These are phyloP conservation scores for Vigna hirtella DNA, from an alignment of 306 rosid genomes.

Conservation along the genomic window DNA sequence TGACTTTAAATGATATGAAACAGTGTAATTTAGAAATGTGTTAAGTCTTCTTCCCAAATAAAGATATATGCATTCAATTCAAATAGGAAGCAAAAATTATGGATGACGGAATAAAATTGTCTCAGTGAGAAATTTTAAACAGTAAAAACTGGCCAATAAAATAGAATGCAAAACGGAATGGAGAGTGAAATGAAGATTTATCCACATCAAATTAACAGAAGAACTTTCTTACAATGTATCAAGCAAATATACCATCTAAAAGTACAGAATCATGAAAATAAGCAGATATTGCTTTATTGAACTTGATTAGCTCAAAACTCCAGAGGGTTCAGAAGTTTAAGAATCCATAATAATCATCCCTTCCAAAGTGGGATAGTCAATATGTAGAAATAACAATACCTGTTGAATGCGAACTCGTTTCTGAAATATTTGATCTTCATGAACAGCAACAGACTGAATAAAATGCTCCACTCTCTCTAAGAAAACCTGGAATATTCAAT, in stretches of 20 bases:
- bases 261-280: conserved; percentile 30
- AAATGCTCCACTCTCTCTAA: conserved; percentile 90
- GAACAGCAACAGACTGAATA: conserved; percentile 75
- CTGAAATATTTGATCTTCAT: conserved; percentile 92
- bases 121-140: conserved; percentile 7
- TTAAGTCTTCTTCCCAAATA: conserved; percentile 16
- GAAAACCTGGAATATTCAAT: conserved; percentile 62
- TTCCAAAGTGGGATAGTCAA: conserved; percentile 10
- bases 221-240: conserved; percentile 18
- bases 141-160: background rate
- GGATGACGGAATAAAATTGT: background rate
- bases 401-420: conserved; percentile 91
- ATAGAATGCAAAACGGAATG: conserved; percentile 14
- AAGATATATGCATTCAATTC: background rate
- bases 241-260: conserved; percentile 18
- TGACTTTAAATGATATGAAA: conserved; percentile 32
- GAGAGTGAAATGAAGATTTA: background rate
- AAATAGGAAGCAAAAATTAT: conserved; percentile 17
- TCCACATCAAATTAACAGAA: conserved; percentile 30
- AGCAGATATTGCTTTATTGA: conserved; percentile 12
- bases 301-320: conserved; percentile 26
- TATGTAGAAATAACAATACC: conserved; percentile 56
- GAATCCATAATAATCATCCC: conserved; percentile 13
- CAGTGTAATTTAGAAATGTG: conserved; percentile 9
- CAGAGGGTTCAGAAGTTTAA: conserved; percentile 7